Conservation (phyloP, 2,329 filamentous ascomycete species). For the Talaromyces islandicus region DNA sequence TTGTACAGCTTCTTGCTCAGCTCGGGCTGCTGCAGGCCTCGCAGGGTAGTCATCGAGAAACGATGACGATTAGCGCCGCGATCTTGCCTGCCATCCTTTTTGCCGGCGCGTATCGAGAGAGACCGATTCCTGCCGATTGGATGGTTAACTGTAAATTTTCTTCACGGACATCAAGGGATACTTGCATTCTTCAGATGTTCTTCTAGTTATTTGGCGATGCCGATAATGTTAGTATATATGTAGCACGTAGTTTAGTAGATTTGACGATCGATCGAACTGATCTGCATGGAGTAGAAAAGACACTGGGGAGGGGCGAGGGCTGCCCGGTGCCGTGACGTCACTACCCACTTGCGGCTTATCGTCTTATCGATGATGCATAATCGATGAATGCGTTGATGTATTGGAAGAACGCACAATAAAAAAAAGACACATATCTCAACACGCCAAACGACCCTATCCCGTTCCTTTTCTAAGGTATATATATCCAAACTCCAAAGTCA, state of each 20-base stretch:
- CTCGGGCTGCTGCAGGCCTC: slow-evolving; percentile 78
- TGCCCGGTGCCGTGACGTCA: slow-evolving; percentile 8
- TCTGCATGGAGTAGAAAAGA: not conserved
- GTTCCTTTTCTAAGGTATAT: not conserved
- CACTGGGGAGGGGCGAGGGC: slow-evolving; percentile 3
- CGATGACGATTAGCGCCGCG: slow-evolving; percentile 45
- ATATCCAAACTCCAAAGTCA: not conserved
- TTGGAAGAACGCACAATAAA: not conserved
- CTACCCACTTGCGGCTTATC: not conserved
- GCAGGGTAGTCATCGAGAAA: slow-evolving; percentile 82
- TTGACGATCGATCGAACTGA: not conserved
- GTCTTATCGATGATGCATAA: not conserved
- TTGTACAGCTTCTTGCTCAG: slow-evolving; percentile 82
- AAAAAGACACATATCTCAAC: not conserved
- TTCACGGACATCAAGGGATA: not conserved
- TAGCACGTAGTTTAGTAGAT: not conserved
- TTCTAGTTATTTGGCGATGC: not conserved
- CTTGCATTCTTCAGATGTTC: not conserved
- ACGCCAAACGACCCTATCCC: not conserved
- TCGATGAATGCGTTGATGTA: not conserved
- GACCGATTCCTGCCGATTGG: slow-evolving; percentile 33
- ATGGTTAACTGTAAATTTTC: not conserved
- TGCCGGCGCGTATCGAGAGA: slow-evolving; percentile 31
- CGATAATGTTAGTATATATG: not conserved
- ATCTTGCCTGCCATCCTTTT: slow-evolving; percentile 20